phyloP scores from a whole-genome alignment of 2,329 filamentous ascomycete species.

The Sporothrix variecibatus region DNA sequence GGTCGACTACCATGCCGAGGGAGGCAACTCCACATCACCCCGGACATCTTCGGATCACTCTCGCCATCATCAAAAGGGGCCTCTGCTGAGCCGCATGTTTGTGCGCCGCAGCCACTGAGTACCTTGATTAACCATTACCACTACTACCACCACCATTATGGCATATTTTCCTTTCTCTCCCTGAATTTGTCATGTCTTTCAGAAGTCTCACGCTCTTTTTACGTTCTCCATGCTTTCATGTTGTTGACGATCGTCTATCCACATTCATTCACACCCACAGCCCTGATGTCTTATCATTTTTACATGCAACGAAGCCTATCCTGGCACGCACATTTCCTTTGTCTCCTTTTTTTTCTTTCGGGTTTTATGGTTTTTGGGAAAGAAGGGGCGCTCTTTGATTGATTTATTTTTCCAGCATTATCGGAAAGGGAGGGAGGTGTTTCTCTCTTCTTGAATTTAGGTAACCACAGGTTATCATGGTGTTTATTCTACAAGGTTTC shows the following conservation, averaged over 20 bases:
- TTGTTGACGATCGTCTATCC: neutral
- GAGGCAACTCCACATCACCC: neutral
- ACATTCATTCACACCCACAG: neutral
- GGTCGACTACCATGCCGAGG: neutral
- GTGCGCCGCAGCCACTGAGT: constrained; percentile 30
- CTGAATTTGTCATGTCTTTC: neutral
- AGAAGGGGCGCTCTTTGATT: neutral
- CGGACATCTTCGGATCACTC: constrained; percentile 21
- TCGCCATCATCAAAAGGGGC: constrained; percentile 22
- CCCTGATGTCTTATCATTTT: neutral
- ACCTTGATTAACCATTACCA: neutral
- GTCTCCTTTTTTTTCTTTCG: neutral
- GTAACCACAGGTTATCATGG: neutral
- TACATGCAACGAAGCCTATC: neutral
- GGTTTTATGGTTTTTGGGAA: neutral
- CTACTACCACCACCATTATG: neutral
- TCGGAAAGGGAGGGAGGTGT: neutral
- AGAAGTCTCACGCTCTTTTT: neutral
- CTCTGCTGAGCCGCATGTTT: constrained; percentile 32
- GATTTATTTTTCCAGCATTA: neutral
- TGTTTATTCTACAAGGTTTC: neutral
- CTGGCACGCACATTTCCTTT: neutral
- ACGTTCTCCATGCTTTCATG: constrained; percentile 16
- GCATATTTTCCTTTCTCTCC: neutral
- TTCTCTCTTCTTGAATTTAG: neutral